A percentile compares a stretch with the other conserved stretches of the same genome.
Conservation (phyloP, 768 basidiomycete genomes). For the Trametes sanguinea region DNA sequence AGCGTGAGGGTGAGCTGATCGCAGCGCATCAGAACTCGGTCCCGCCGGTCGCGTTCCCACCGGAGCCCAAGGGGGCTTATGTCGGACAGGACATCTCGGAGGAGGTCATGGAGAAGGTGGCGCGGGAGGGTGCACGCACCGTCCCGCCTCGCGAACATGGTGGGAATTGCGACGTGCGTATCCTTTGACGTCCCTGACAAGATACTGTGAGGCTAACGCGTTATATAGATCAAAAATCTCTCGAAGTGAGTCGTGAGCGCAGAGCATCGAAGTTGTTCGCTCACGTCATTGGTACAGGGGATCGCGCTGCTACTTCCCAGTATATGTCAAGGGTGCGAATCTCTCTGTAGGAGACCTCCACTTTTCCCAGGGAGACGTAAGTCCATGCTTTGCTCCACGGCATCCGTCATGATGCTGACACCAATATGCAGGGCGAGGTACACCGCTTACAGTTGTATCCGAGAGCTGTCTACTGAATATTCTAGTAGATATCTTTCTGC, state of each 20-base stretch:
- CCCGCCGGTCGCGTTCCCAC: conserved; percentile 68
- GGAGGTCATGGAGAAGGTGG: conserved; percentile 53
- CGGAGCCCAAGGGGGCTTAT: conserved; percentile 59
- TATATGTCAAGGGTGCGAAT: conserved; percentile 75
- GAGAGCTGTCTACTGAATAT: too few relatives aligned
- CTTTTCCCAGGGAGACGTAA: conserved; percentile 75
- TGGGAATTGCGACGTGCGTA: conserved; percentile 69
- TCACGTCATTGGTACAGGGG: conserved; percentile 40
- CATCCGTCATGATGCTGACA: conserved; percentile 12
- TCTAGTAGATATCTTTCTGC: conserved; percentile 58
- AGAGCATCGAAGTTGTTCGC: not conserved
- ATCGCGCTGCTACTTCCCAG: conserved; percentile 75
- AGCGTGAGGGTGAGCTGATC: conserved; percentile 67
- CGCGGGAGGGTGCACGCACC: conserved; percentile 69
- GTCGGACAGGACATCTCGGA: conserved; percentile 64
- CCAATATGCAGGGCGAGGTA: conserved; percentile 54
- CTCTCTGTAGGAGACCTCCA: conserved; percentile 79
- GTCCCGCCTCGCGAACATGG: conserved; percentile 80
- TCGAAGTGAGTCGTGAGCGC: conserved; percentile 44
- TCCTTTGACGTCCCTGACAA: not conserved
- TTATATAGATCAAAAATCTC: conserved; percentile 67
- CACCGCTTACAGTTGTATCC: not conserved
- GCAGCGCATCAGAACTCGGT: conserved; percentile 50
- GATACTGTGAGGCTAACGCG: not conserved
- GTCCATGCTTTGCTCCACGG: conserved; percentile 26